Conservation (phyloP, 2,329 filamentous ascomycete species). For the Cladophialophora yegresii region DNA sequence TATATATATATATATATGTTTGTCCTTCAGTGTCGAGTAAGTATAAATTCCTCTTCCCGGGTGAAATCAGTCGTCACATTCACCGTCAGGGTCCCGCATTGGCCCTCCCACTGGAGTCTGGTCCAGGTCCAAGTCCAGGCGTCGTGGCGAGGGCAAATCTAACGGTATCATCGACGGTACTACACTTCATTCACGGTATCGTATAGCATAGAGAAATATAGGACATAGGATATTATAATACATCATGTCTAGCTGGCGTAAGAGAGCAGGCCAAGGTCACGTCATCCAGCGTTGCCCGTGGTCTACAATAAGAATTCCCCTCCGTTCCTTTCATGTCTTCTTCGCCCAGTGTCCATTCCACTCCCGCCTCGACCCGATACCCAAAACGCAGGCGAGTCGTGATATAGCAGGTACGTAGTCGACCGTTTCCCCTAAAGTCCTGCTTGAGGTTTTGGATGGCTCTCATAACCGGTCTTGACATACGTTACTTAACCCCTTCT, state of each 20-base stretch:
- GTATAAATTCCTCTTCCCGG: too few relatives aligned
- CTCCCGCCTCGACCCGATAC: neutral
- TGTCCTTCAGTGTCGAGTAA: too few relatives aligned
- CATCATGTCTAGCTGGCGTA: neutral
- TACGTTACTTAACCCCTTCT: conserved; percentile 15
- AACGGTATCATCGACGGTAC: neutral
- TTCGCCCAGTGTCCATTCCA: neutral
- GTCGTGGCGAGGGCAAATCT: too few relatives aligned
- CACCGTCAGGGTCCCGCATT: too few relatives aligned
- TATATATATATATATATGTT: too few relatives aligned
- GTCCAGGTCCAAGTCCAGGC: too few relatives aligned
- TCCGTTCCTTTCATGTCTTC: neutral
- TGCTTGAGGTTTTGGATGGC: neutral
- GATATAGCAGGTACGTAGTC: too few relatives aligned
- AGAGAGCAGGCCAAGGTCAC: neutral
- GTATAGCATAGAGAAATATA: neutral
- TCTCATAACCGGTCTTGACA: neutral
- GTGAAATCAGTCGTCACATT: too few relatives aligned
- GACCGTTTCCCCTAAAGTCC: neutral
- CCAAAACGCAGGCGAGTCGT: neutral
- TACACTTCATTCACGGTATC: neutral
- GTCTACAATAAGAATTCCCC: neutral
- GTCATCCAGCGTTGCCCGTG: neutral
- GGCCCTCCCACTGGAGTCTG: too few relatives aligned
- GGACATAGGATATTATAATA: too few relatives aligned